phyloP scores from a whole-genome alignment of 163 green algal genomes.

The Chloromonas sp. region DNA sequence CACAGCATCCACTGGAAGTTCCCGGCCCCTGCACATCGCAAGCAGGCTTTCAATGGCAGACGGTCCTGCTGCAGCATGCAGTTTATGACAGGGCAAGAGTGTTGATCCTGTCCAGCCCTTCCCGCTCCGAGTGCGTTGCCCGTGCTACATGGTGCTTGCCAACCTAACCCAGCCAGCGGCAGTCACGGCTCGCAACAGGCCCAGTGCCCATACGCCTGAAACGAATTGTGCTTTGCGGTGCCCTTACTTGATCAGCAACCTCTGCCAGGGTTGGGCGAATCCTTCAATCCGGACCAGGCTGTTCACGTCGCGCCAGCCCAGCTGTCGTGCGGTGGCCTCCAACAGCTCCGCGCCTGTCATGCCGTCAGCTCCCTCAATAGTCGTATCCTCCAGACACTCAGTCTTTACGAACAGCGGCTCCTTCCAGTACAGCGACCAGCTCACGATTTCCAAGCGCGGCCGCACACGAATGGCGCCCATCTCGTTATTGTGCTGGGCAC shows the following conservation, averaged over 20 bases:
- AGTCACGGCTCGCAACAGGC: not conserved
- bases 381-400: conserved; percentile 40
- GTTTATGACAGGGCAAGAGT: too few species aligned
- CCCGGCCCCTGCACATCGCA: conserved; percentile 4
- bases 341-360: not conserved
- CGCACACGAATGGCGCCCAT: not conserved
- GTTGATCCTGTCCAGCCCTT: too few species aligned
- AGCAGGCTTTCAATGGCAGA: not conserved
- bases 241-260: conserved; percentile 30
- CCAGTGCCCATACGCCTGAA: not conserved
- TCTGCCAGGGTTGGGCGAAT: conserved; percentile 71
- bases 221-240: not conserved
- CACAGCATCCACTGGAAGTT: not conserved
- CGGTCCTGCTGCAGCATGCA: not conserved
- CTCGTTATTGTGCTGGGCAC: not conserved
- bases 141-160: not conserved
- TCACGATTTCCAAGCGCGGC: not conserved
- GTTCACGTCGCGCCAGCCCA: conserved; percentile 41
- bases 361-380: not conserved
- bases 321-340: not conserved
- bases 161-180: too few species aligned
- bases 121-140: not conserved
- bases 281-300: conserved; percentile 60
- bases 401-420: conserved; percentile 71
- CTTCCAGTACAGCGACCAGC: conserved; percentile 82